Conservation (phyloP, 2,329 filamentous ascomycete species). For the Geosmithia putterillii region DNA sequence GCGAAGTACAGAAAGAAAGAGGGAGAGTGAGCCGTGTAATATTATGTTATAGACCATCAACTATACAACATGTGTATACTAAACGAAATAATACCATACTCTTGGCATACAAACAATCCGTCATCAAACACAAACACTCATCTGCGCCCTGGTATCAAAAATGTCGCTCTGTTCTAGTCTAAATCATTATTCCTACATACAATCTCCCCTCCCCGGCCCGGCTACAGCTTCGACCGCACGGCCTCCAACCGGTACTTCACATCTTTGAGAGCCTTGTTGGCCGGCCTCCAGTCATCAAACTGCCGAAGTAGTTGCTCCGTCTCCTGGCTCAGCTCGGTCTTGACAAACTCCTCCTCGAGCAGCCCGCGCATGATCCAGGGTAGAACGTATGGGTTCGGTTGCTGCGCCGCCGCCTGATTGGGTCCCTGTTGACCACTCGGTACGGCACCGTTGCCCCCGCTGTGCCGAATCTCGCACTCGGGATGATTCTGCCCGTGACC, state of each 20-base stretch:
- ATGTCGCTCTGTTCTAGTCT: too few species aligned
- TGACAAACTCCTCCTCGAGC: constrained; percentile 83
- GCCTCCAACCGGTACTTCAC: constrained; percentile 91
- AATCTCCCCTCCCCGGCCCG: too few species aligned
- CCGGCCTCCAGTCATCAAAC: constrained; percentile 90
- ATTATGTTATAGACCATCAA: background rate
- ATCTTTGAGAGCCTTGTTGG: constrained; percentile 83
- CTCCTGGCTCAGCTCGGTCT: constrained; percentile 65
- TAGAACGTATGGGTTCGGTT: constrained; percentile 75
- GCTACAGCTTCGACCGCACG: constrained; percentile 69
- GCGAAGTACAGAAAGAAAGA: too few species aligned
- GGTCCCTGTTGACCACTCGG: background rate
- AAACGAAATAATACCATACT: constrained; percentile 1
- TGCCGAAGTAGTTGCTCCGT: constrained; percentile 67
- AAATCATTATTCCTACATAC: too few species aligned
- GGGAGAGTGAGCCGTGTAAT: too few species aligned
- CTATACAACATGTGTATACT: background rate
- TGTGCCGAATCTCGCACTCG: constrained; percentile 7
- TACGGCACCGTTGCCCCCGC: constrained; percentile 10
- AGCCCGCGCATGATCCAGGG: constrained; percentile 94
- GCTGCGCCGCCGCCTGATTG: background rate
- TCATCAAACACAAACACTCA: too few species aligned
- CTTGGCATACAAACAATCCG: too few species aligned
- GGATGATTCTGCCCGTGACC: constrained; percentile 3
- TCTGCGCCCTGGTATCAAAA: too few species aligned